Evolutionary conservation across 768 basidiomycete species (phyloP).

Genomic region (Pleurotus sapidus): DNA sequence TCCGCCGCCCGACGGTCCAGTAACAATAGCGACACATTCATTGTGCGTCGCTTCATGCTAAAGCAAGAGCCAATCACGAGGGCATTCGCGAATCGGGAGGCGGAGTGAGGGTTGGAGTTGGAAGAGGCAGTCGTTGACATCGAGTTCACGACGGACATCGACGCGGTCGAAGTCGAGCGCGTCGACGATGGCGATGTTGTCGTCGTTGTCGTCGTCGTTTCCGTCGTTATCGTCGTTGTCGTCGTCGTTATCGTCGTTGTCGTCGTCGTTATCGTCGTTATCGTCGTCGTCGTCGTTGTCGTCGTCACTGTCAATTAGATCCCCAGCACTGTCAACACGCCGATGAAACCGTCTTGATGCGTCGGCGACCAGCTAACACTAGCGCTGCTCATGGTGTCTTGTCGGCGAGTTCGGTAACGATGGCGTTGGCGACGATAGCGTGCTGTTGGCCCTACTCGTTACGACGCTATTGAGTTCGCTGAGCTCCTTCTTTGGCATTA

Average conservation of each 20-base stretch:
- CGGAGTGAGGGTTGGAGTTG: neutral
- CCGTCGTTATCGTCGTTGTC: too few relatives aligned
- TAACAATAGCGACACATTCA: too few relatives aligned
- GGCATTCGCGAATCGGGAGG: neutral
- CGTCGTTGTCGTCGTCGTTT: too few relatives aligned
- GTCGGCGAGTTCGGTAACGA: neutral
- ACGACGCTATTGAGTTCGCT: neutral
- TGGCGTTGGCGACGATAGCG: neutral
- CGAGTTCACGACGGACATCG: too few relatives aligned
- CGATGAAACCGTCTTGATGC: neutral
- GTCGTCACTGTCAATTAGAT: neutral
- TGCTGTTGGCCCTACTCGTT: neutral
- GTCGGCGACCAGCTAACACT: neutral
- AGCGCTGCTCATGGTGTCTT: neutral
- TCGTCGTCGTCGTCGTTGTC: neutral
- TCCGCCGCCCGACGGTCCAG: too few relatives aligned
- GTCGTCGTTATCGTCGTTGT: too few relatives aligned
- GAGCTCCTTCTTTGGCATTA: neutral
- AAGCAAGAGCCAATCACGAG: neutral
- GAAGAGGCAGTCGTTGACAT: neutral
- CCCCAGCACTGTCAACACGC: neutral
- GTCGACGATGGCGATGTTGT: neutral
- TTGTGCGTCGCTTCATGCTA: neutral
- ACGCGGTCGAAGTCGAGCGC: neutral
- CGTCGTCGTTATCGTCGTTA: too few relatives aligned